Percentiles rank a stretch among this genome's conserved stretches.
phyloP scores from a whole-genome alignment of 225 moss, liverwort and hornwort species.

The Rhytidiadelphus loreus region DNA sequence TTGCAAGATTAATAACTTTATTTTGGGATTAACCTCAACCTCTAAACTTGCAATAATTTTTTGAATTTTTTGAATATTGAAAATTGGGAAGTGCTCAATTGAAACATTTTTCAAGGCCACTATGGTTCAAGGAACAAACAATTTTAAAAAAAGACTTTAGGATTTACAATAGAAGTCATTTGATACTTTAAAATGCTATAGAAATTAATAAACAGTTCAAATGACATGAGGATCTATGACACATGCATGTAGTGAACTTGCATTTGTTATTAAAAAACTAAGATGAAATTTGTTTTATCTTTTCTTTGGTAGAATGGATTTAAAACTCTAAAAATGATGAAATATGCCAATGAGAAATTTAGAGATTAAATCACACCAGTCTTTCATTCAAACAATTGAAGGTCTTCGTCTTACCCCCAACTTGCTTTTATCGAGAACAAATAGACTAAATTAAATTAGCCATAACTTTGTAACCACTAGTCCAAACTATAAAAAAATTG shows the following conservation, averaged over 20 bases:
- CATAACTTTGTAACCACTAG: background rate
- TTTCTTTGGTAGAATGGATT: background rate
- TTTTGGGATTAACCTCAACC: background rate
- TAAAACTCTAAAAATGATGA: background rate
- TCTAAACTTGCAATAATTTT: background rate
- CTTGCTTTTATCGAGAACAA: rapidly evolving
- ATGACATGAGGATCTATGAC: background rate
- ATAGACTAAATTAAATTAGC: background rate
- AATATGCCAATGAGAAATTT: background rate
- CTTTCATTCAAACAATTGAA: background rate
- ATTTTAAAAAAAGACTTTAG: too few relatives aligned
- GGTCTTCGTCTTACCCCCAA: background rate
- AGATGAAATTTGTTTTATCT: background rate
- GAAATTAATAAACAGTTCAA: background rate
- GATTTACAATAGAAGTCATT: background rate
- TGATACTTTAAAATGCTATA: background rate
- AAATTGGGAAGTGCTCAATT: background rate
- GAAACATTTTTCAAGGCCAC: too few relatives aligned
- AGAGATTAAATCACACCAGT: background rate
- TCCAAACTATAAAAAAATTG: background rate
- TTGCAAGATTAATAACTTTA: background rate
- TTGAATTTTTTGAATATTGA: background rate
- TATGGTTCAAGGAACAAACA: background rate
- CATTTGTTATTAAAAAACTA: background rate
- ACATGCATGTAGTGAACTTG: background rate